Base-by-base conservation (phyloP, 73 alveolate species). In the Paramecium biaurelia region DNA sequence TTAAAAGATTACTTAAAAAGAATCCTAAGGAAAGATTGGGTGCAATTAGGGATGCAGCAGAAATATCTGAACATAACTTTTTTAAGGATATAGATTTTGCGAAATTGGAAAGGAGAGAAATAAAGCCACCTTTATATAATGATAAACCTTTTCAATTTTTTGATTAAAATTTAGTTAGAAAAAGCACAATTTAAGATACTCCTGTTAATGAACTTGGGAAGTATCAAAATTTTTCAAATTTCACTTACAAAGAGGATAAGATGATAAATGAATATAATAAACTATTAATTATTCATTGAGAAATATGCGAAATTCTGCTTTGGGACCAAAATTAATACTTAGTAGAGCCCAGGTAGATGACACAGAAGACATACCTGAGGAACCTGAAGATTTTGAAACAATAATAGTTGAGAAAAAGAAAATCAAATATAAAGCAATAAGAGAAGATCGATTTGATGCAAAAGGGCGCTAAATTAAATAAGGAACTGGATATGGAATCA, bases 21-120 rank as follows among this genome's bases (percentile, higher is more conserved):
- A 56, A 79, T 67, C 53, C 56, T 24, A 95, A 98, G 53, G 96
- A 96, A 86, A 94, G 97, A 30, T 95, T 97, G 67, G 74, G 93
- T 43, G 95, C 95, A 85, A 96, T 97, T 20, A 89, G 95, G 82
- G 96, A 92, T 74, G 99, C 15, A 28, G 8, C 32, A 43, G 42
- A 79, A 14, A 45, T 79, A 43, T 5, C 14, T 4, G 45, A 42
- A 21, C 90, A 79, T 41, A 12, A 21, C 5, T 79, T 23, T 41
- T 79, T 79, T 20, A 23, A 32, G 10, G 90, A 45, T 43, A 79
- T 79, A 23, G 76, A 79, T 34, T 79, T 79, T 42, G 49, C 5
- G 15, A 10, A 79, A 47, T 24, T 42, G 23, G 38, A 20, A 47
- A 79, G 56, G 7, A 79, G 14, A 47, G 70, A 79, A 23, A 47